Evolutionary conservation across 257 asterid genomes (phyloP).

Genomic region (Apocynum venetum): DNA sequence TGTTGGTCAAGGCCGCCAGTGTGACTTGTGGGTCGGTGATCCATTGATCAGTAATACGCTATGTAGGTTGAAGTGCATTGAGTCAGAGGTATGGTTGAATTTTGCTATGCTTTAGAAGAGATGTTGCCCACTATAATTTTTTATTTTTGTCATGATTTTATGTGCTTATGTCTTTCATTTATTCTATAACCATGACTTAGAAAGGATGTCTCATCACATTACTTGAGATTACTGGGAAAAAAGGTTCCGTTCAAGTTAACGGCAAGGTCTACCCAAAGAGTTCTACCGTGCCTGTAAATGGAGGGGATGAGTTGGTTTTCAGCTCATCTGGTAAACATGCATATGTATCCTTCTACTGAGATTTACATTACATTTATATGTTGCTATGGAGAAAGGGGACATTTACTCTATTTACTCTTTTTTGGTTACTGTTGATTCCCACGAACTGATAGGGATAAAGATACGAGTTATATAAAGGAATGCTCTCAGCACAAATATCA

Average conservation of each 20-base stretch:
- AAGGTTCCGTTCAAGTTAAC: conserved; percentile 81
- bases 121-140: background rate
- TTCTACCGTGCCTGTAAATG: conserved; percentile 56
- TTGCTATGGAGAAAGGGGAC: background rate
- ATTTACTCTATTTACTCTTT: background rate
- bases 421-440: background rate
- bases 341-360: conserved; percentile 68
- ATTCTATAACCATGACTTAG: conserved; percentile 30
- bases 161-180: conserved; percentile 5
- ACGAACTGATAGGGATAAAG: background rate
- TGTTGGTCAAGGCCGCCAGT: conserved; percentile 46
- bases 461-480: background rate
- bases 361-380: background rate
- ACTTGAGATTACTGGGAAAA: conserved; percentile 80
- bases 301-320: conserved; percentile 85
- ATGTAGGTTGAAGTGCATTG: conserved; percentile 64
- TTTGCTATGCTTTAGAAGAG: background rate
- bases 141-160: background rate
- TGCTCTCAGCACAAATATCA: background rate
- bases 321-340: conserved; percentile 61
- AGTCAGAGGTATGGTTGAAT: conserved; percentile 49
- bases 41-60: conserved; percentile 56
- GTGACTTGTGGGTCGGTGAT: conserved; percentile 69
- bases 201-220: conserved; percentile 54
- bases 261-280: conserved; percentile 59